Percentiles rank a stretch among this genome's conserved stretches.
These are phyloP conservation scores for Exophiala mesophila DNA, from an alignment of 2,329 filamentous ascomycete genomes.

Conservation along the genomic window DNA sequence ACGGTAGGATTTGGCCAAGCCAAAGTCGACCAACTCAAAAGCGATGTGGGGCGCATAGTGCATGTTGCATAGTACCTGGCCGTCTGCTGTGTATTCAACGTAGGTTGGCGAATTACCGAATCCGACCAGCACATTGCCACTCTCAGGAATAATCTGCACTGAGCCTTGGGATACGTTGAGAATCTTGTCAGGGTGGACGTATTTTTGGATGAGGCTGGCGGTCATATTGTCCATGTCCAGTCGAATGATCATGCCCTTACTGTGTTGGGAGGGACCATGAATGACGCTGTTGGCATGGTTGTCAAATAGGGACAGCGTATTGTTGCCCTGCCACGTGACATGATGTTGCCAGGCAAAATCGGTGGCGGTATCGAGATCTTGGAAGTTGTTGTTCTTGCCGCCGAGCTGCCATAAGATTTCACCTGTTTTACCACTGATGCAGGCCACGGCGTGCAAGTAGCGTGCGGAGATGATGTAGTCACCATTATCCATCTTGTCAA, in stretches of 20 bases:
- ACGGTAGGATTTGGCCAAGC: constrained; percentile 50
- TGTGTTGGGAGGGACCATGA: constrained; percentile 28
- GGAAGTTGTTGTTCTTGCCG: constrained; percentile 46
- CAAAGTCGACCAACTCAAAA: constrained; percentile 34
- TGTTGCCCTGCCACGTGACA: constrained; percentile 37
- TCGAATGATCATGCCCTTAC: constrained; percentile 41
- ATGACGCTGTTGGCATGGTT: constrained; percentile 30
- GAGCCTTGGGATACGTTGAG: constrained; percentile 39
- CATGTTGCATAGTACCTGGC: constrained; percentile 49
- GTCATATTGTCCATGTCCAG: constrained; percentile 42
- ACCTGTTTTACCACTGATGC: constrained; percentile 46
- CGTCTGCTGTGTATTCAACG: constrained; percentile 42
- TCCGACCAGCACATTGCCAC: constrained; percentile 44
- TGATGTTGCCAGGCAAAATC: constrained; percentile 52
- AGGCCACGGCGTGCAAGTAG: constrained; percentile 44
- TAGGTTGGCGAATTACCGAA: constrained; percentile 48
- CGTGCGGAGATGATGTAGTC: constrained; percentile 53
- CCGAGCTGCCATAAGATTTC: constrained; percentile 51
- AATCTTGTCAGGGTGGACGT: constrained; percentile 36
- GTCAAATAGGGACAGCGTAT: constrained; percentile 37
- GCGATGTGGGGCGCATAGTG: constrained; percentile 42
- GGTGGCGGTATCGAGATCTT: constrained; percentile 39
- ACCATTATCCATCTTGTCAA: constrained; percentile 48
- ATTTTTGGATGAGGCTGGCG: constrained; percentile 38
- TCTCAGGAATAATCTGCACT: constrained; percentile 36